Conservation (phyloP, 306 rosid genomes). For the Arachis stenosperma region DNA sequence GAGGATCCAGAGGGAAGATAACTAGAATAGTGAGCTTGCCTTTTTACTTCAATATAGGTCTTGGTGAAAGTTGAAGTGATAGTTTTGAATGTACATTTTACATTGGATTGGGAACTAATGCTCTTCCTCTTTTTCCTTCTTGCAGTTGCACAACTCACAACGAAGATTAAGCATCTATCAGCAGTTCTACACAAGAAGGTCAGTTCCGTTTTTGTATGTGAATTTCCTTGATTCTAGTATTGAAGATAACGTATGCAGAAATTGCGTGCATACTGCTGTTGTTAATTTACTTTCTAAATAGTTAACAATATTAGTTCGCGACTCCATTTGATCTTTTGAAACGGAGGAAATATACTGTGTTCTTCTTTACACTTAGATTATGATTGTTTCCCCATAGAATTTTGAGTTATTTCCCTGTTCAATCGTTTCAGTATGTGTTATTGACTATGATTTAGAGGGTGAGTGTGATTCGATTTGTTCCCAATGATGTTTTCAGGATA, state of each 20-base stretch:
- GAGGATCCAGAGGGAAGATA: not conserved
- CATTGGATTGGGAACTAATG: conserved; percentile 27
- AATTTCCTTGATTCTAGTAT: conserved; percentile 3
- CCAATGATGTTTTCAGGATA: conserved; percentile 58
- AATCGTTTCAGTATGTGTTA: not conserved
- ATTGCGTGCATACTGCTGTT: not conserved
- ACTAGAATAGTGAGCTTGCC: not conserved
- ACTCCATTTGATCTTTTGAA: too few relatives aligned
- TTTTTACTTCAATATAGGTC: conserved; percentile 13
- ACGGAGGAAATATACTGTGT: not conserved
- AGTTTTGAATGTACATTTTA: not conserved
- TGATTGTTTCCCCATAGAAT: not conserved
- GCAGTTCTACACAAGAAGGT: conserved; percentile 87
- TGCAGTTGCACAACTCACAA: conserved; percentile 89
- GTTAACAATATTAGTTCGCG: not conserved
- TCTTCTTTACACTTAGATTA: conserved; percentile 1
- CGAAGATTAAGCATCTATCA: conserved; percentile 87
- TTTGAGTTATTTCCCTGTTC: conserved; percentile 18
- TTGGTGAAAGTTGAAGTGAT: conserved; percentile 12
- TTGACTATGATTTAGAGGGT: not conserved
- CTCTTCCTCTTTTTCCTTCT: conserved; percentile 21
- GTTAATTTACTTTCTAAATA: not conserved
- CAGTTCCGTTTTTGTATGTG: conserved; percentile 32
- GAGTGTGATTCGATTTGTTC: conserved; percentile 32
- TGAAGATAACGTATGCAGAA: not conserved